Evolutionary conservation across 805 yeast genomes (phyloP).

Genomic region (Spencermartinsiella europaea): DNA sequence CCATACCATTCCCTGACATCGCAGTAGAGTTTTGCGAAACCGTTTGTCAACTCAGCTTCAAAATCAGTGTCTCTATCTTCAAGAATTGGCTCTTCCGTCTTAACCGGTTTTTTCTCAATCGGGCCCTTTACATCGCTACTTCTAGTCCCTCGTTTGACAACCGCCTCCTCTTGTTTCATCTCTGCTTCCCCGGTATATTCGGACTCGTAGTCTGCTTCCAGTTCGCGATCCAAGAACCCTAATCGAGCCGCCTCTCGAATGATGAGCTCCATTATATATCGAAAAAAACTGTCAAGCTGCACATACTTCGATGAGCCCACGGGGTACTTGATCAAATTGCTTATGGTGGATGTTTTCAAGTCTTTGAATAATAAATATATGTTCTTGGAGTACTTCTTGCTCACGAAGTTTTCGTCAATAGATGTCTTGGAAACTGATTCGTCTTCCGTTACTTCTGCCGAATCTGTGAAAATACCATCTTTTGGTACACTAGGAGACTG

Average conservation of each 20-base stretch:
- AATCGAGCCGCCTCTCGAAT: conserved; percentile 32
- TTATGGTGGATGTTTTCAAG: conserved; percentile 28
- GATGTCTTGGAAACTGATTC: conserved; percentile 4
- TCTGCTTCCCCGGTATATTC: conserved; percentile 5
- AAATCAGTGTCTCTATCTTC: conserved; percentile 12
- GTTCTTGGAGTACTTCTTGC: conserved; percentile 8
- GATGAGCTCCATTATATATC: conserved; percentile 29
- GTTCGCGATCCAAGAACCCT: conserved; percentile 17
- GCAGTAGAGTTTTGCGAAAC: conserved; percentile 38
- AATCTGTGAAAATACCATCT: not conserved
- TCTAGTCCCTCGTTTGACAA: not conserved
- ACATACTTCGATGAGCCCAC: conserved; percentile 28
- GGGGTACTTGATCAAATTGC: conserved; percentile 19
- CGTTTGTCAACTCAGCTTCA: conserved; percentile 23
- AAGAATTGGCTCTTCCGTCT: not conserved
- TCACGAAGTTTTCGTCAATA: conserved; percentile 8
- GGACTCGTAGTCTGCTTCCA: conserved; percentile 6
- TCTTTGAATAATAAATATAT: conserved; percentile 24
- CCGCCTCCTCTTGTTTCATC: conserved; percentile 2
- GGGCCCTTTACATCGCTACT: not conserved
- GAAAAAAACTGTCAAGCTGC: conserved; percentile 25
- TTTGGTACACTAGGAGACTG: not conserved
- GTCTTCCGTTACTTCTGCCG: not conserved
- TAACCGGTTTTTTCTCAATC: conserved; percentile 3
- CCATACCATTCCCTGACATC: conserved; percentile 83